Conservation (phyloP, 768 basidiomycete genomes). For the Crucibulum laeve region DNA sequence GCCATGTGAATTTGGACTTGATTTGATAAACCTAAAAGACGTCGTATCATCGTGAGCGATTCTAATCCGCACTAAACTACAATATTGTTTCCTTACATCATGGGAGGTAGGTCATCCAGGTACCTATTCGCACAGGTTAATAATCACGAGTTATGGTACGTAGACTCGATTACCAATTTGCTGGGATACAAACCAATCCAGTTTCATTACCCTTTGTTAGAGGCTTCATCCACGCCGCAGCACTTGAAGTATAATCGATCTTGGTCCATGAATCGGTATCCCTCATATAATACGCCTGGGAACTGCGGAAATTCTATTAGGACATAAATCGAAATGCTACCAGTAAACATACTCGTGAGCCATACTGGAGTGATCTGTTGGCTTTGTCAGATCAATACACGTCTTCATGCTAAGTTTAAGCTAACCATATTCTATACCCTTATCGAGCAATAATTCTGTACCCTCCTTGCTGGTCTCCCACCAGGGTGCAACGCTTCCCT, state of each 20-base stretch:
- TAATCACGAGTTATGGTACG: not conserved
- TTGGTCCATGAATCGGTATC: constrained; percentile 71
- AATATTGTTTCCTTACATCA: constrained; percentile 44
- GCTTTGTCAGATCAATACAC: not conserved
- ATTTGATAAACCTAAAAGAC: constrained; percentile 62
- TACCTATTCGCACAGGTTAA: constrained; percentile 33
- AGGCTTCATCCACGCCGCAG: constrained; percentile 73
- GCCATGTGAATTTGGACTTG: constrained; percentile 64
- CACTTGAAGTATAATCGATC: constrained; percentile 57
- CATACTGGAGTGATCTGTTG: constrained; percentile 53
- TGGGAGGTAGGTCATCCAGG: constrained; percentile 70
- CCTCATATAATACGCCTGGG: constrained; percentile 64
- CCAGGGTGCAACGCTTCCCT: constrained; percentile 72
- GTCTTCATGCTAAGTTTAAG: not conserved
- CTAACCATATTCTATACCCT: constrained; percentile 72
- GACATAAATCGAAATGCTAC: constrained; percentile 1
- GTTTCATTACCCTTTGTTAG: constrained; percentile 60
- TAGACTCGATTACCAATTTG: constrained; percentile 51
- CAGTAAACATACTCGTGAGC: constrained; percentile 36
- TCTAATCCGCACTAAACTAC: not conserved
- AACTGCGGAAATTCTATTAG: constrained; percentile 28
- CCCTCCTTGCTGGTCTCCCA: constrained; percentile 76
- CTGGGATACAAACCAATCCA: constrained; percentile 56
- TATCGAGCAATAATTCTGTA: constrained; percentile 57
- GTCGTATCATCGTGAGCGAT: constrained; percentile 2